Evolutionary conservation across 2,329 filamentous ascomycete genomes (phyloP), one percentile per base, ranked within the genome.

Genomic region (Aspergillus eucalypticola): DNA sequence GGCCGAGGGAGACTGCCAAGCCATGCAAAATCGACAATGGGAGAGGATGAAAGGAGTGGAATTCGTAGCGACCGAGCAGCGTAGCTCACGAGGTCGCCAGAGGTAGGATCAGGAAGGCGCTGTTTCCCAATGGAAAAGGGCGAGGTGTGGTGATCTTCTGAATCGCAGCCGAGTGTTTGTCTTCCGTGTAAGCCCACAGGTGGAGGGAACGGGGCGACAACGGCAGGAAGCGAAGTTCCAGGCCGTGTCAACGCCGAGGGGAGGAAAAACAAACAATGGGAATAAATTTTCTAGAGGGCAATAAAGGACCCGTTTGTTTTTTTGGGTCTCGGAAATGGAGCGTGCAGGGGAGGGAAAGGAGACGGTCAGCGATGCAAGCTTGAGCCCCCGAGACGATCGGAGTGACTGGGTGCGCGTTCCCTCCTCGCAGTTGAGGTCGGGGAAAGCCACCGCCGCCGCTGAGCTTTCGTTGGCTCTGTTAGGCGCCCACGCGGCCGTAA

Each of bases 1-100:
- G 76, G 84, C 84, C 73, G 84, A 86, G 73, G 85, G 83, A 75
- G 85, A 87, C 81, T 89, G 88, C 86, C 86, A 90, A 78, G 88
- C 86, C 88, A 90, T 90, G 70, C 70, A 71, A 71, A 62, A 46
- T 61, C 54, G 61, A 63, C 55, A 42, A 58, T 48, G 41, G 35
- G 41, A 56, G 50, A 35, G 39, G 32, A 48, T 46, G 11, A 46
- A 19, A 42, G 32, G 25, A 27, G 56, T 58, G 15, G 56, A 44
- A n/a, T n/a, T 25, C 15, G 19, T 53, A 54, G 41, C n/a, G 32
- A n/a, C 29, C 55, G 42, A 55, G 57, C 41, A 17, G 17, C 44
- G 41, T 38, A 53, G 54, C 48, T 58, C 56, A 54, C 32, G 35
- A 29, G 21, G 41, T 49, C 58, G 56, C 38, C 32, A 56, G 17